Base-by-base conservation (phyloP, 2,329 filamentous ascomycete genomes). In the Cladosporium colombiae region DNA sequence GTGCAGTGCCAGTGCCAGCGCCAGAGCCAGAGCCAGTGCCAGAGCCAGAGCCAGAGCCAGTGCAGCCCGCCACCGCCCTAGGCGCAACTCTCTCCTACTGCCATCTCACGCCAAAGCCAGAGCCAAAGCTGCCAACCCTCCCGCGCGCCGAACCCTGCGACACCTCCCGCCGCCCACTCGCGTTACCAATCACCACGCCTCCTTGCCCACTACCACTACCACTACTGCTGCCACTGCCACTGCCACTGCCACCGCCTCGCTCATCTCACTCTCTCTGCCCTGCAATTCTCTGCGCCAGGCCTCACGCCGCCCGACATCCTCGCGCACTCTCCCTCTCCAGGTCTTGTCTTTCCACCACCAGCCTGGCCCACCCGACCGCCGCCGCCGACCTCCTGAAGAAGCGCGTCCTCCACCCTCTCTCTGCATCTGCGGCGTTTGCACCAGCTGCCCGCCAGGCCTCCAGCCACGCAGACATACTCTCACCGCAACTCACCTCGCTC, bases 381-480 rank as follows among this genome's bases (percentile, higher is more conserved):
- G 50, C 50, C 50, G 18, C 14, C 61, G 35, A 56, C 23, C 61
- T 63, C 61, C 61, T 63, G 61, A 56, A 52, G 18, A 46, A 29
- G 1, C 52, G 52, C 52, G n/a, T 46, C 10, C n/a, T 29, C 29
- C 52, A 23, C 27, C 29, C 13, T 52, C 52, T 21, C 27, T 52
- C 13, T 52, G 49, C 23, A 52, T 25, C 49, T 29, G 63, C 56
- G 53, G 35, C 64, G 23, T 55, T 49, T 37, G 31, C 64, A 60
- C 40, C 29, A 40, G 46, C 63, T 60, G 62, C 44, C 40, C 52
- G 25, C 53, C 53, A 50, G 27, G 33, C n/a, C 52, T 31, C 56
- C 61, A 56, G 61, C 50, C 50, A 56, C 61, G 44, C 23, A 35
- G 50, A 23, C 33, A 33, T 63, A 63, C 50, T 63, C 52, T 63